These are phyloP conservation scores for Bolboschoenus planiculmis DNA, from an alignment of 176 grass and related monocot genomes.

Conservation along the genomic window DNA sequence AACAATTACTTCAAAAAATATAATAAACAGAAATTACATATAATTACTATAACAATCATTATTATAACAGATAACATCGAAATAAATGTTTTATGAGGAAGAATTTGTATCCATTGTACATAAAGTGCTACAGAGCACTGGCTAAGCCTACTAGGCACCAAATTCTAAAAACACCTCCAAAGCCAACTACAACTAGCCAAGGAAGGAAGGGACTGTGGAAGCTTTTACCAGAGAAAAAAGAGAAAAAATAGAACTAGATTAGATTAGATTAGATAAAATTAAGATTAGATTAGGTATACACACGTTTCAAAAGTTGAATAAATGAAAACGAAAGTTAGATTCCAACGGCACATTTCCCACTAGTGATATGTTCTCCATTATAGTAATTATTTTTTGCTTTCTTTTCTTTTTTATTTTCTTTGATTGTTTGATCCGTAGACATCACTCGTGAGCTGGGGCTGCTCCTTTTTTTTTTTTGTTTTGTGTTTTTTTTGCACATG, in stretches of 20 bases:
- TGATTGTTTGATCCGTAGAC: not conserved
- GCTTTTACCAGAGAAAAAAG: not conserved
- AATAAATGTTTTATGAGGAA: no score
- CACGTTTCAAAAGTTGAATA: not conserved
- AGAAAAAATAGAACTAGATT: not conserved
- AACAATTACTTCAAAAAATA: no score
- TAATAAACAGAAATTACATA: no score
- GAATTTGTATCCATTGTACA: no score
- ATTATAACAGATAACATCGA: no score
- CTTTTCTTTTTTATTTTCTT: not conserved
- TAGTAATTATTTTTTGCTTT: not conserved
- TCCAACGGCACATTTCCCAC: constrained; percentile 4
- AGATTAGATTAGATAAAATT: not conserved
- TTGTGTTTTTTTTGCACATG: not conserved
- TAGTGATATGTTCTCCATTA: not conserved
- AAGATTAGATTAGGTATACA: not conserved
- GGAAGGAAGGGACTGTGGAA: not conserved
- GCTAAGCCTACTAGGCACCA: not conserved
- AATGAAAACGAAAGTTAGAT: not conserved
- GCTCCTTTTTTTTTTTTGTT: not conserved
- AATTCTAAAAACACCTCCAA: not conserved
- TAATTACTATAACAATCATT: no score
- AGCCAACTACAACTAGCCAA: not conserved
- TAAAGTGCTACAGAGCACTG: no score
- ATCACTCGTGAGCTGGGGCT: not conserved